Percentiles rank a stretch among this genome's conserved stretches.
These are phyloP conservation scores for Puccinia hordei DNA, from an alignment of 1,284 basidiomycete genomes.

Conservation along the genomic window DNA sequence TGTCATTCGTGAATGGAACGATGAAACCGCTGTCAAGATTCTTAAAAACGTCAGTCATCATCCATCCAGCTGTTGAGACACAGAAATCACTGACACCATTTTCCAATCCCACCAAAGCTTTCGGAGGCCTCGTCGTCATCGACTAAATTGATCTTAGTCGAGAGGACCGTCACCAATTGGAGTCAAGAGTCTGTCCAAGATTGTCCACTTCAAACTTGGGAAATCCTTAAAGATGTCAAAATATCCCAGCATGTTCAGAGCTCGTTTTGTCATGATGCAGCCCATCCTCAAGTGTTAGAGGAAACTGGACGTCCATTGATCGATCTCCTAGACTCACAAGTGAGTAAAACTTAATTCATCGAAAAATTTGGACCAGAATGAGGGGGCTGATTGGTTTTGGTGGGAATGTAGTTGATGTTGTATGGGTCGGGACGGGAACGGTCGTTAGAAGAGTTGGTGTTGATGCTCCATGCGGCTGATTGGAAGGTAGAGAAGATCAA, in stretches of 20 bases:
- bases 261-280: slow-evolving; percentile 41
- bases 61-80: neutral
- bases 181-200: slow-evolving; percentile 28
- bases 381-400: neutral
- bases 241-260: slow-evolving; percentile 35
- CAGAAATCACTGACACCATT: neutral
- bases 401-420: slow-evolving; percentile 49
- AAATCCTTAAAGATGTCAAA: slow-evolving; percentile 38
- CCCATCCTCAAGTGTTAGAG: slow-evolving; percentile 34
- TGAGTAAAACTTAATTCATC: neutral
- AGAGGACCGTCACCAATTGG: slow-evolving; percentile 49
- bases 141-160: slow-evolving; percentile 46
- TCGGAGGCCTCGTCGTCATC: slow-evolving; percentile 40
- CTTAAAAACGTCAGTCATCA: slow-evolving; percentile 23
- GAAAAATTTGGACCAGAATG: neutral
- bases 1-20: slow-evolving; percentile 51
- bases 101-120: slow-evolving; percentile 2
- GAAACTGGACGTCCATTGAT: slow-evolving; percentile 48
- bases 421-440: slow-evolving; percentile 47
- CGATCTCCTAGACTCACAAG: slow-evolving; percentile 43
- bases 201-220: slow-evolving; percentile 32
- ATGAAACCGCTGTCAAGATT: slow-evolving; percentile 40
- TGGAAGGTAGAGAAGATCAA: slow-evolving; percentile 47
- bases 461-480: slow-evolving; percentile 33
- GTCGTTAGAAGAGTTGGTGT: slow-evolving; percentile 41